These are phyloP conservation scores for Colletotrichum graminicola DNA, from an alignment of 2,329 filamentous ascomycete species.

Conservation along the genomic window DNA sequence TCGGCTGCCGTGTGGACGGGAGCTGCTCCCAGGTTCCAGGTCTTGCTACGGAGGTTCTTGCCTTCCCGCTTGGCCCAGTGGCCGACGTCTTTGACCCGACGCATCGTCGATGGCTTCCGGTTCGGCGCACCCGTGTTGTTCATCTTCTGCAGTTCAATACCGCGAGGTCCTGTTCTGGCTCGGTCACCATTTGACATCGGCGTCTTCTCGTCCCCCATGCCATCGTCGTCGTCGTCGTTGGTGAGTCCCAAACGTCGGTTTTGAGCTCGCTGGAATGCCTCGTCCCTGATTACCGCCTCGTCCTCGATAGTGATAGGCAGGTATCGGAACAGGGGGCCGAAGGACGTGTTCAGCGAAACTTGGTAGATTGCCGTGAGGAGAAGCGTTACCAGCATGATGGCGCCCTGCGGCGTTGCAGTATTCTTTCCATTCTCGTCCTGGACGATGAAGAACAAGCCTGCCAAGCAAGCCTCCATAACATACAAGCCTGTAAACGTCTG, in stretches of 20 bases:
- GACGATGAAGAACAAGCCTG: conserved; percentile 90
- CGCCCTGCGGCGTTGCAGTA: conserved; percentile 79
- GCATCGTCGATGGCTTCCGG: conserved; percentile 56
- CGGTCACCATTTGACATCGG: conserved; percentile 54
- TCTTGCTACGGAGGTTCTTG: conserved; percentile 61
- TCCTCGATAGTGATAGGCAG: conserved; percentile 96
- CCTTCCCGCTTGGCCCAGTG: conserved; percentile 63
- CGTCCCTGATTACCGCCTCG: conserved; percentile 90
- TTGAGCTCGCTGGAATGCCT: conserved; percentile 86
- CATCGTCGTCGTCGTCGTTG: conserved; percentile 65
- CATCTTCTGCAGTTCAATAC: conserved; percentile 53
- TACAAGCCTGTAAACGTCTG: conserved; percentile 96
- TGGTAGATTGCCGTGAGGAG: conserved; percentile 83
- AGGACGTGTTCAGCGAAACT: conserved; percentile 82
- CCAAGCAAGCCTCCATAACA: conserved; percentile 90
- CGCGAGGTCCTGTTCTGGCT: conserved; percentile 44
- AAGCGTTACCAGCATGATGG: conserved; percentile 84
- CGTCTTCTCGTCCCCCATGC: conserved; percentile 58
- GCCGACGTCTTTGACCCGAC: conserved; percentile 62
- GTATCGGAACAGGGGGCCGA: conserved; percentile 87
- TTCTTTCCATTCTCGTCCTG: conserved; percentile 66
- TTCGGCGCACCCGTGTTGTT: conserved; percentile 44
- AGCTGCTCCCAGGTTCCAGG: conserved; percentile 52
- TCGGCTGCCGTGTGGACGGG: conserved; percentile 58
- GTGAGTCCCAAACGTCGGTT: conserved; percentile 74